These are phyloP conservation scores for Candida gigantensis DNA, from an alignment of 1,139 yeast genomes.

Conservation along the genomic window DNA sequence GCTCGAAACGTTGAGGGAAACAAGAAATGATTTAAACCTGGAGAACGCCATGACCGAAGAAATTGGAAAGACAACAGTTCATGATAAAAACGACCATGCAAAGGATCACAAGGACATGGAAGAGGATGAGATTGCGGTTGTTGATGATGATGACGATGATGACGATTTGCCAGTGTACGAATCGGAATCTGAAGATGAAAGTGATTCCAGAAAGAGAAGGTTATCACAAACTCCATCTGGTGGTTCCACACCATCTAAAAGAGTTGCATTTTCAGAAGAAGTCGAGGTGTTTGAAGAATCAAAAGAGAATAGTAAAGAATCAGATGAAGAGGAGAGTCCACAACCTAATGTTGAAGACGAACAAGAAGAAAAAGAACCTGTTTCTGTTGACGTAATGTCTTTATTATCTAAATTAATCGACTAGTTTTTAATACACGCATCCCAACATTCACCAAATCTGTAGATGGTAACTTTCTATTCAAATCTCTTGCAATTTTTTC, in stretches of 20 bases:
- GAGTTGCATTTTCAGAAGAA: constrained; percentile 49
- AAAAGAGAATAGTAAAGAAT: too few species aligned
- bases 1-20: constrained; percentile 33
- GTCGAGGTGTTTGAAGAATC: constrained; percentile 49
- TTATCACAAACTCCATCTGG: constrained; percentile 26
- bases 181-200: constrained; percentile 27
- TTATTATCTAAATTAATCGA: constrained; percentile 36
- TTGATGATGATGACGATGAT: constrained; percentile 19
- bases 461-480: constrained; percentile 7
- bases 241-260: constrained; percentile 33
- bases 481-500: constrained; percentile 10
- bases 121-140: constrained; percentile 24
- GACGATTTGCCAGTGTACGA: constrained; percentile 15
- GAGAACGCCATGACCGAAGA: too few species aligned
- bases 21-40: constrained; percentile 47
- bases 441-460: constrained; percentile 6
- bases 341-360: too few species aligned
- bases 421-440: constrained; percentile 4
- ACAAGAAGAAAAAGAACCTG: constrained; percentile 17
- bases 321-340: too few species aligned
- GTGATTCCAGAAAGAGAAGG: constrained; percentile 20
- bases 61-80: too few species aligned
- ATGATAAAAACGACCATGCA: too few species aligned
- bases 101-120: too few species aligned
- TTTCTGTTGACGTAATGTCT: constrained; percentile 30